Conservation (phyloP, 1,284 basidiomycete species). For the Pyrrhoderma lamaoense region DNA sequence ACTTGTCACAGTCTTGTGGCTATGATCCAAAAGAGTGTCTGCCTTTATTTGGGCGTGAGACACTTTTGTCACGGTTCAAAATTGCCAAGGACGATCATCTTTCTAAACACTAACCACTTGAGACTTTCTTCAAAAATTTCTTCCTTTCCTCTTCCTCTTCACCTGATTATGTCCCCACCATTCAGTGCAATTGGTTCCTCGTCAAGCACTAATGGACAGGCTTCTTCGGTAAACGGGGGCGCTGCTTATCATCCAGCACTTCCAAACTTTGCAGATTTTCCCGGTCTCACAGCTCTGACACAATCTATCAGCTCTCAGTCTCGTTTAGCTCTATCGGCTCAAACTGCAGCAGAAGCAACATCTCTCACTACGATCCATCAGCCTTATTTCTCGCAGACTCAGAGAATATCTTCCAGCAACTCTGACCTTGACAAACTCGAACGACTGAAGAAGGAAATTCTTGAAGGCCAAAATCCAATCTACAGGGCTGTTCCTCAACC, state of each 20-base stretch:
- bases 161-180: constrained; percentile 11
- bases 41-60: no score
- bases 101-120: no score
- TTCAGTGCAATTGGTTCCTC: constrained; percentile 1
- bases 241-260: constrained; percentile 12
- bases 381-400: constrained; percentile 2
- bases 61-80: no score
- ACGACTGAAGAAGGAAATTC: constrained; percentile 63
- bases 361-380: constrained; percentile 3
- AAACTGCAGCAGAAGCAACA: background rate
- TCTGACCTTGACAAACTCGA: constrained; percentile 61
- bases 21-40: no score
- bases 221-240: background rate
- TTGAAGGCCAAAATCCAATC: constrained; percentile 59
- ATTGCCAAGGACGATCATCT: no score
- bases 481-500: constrained; percentile 61
- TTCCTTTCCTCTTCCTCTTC: background rate
- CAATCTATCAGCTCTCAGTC: constrained; percentile 10
- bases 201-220: background rate
- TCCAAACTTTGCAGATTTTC: constrained; percentile 12
- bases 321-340: constrained; percentile 2
- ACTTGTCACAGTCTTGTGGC: no score
- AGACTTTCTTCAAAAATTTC: background rate
- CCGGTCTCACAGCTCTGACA: constrained; percentile 11
- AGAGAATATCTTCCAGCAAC: constrained; percentile 4